These are phyloP conservation scores for Macrolepiota fuliginosa DNA, from an alignment of 768 basidiomycete genomes.

Conservation along the genomic window DNA sequence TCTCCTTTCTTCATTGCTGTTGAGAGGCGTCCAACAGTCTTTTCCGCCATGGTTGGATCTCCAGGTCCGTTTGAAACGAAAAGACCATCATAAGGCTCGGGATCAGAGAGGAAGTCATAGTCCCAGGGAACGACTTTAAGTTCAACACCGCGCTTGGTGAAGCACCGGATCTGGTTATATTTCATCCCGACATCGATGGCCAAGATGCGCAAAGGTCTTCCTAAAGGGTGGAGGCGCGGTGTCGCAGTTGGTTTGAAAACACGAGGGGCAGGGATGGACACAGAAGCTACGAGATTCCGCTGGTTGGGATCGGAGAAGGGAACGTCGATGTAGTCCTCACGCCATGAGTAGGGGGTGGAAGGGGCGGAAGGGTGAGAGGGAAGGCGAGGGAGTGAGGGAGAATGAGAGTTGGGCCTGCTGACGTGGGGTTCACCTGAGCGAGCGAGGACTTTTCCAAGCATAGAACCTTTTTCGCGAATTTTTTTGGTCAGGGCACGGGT, in stretches of 20 bases:
- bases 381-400: conserved; percentile 14
- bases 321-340: conserved; percentile 78
- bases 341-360: conserved; percentile 59
- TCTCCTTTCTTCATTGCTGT: conserved; percentile 70
- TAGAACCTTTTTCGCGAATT: conserved; percentile 91
- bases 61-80: conserved; percentile 99
- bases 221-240: conserved; percentile 70
- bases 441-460: conserved; percentile 84
- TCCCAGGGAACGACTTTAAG: conserved; percentile 98
- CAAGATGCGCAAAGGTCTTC: conserved; percentile 78
- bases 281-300: conserved; percentile 86
- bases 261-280: conserved; percentile 70
- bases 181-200: conserved; percentile 99
- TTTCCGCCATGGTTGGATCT: conserved; percentile 81
- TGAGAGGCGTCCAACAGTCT: conserved; percentile 68
- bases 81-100: conserved; percentile 86
- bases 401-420: conserved; percentile 32
- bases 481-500: conserved; percentile 96
- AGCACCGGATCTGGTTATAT: conserved; percentile 98
- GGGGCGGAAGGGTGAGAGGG: conserved; percentile 48
- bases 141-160: conserved; percentile 87
- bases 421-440: conserved; percentile 47
- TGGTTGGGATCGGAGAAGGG: conserved; percentile 88
- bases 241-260: conserved; percentile 60
- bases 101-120: conserved; percentile 81